phyloP scores from a whole-genome alignment of 495 filamentous ascomycete genomes.

The Evansstolkia leycettana region DNA sequence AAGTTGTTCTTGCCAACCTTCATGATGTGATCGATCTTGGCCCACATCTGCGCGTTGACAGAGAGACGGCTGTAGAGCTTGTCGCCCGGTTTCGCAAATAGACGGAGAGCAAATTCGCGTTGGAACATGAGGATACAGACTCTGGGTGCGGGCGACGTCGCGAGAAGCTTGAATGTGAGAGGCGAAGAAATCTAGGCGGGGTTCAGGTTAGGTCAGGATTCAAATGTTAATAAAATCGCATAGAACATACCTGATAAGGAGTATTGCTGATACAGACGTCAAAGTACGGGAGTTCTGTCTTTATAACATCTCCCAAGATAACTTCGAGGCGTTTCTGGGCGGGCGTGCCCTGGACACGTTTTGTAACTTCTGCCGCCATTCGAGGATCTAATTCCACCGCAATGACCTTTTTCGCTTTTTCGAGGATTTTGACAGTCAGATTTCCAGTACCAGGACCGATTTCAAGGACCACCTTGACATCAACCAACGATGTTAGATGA shows the following conservation, averaged over 20 bases:
- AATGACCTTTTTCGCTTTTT: conserved; percentile 74
- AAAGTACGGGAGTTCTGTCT: conserved; percentile 73
- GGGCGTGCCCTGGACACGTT: conserved; percentile 80
- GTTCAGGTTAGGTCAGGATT: conserved; percentile 2
- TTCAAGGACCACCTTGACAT: conserved; percentile 48
- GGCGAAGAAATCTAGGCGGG: conserved; percentile 66
- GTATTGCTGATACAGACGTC: conserved; percentile 93
- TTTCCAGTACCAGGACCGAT: conserved; percentile 76
- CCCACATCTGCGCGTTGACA: conserved; percentile 93
- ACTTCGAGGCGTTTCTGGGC: conserved; percentile 71
- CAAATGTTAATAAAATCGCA: background rate
- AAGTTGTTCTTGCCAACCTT: conserved; percentile 94
- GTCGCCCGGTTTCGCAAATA: conserved; percentile 67
- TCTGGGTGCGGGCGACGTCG: conserved; percentile 62
- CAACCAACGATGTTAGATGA: background rate
- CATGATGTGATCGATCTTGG: conserved; percentile 75
- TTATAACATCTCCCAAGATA: conserved; percentile 86
- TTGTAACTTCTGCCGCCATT: conserved; percentile 94
- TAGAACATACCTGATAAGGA: conserved; percentile 56
- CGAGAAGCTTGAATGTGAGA: conserved; percentile 78
- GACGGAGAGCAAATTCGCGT: conserved; percentile 33
- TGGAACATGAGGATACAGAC: conserved; percentile 75
- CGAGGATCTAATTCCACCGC: conserved; percentile 90
- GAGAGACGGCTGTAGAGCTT: conserved; percentile 75
- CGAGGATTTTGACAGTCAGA: conserved; percentile 77